Conservation (phyloP, 768 basidiomycete species). For the Pulveroboletus frians region DNA sequence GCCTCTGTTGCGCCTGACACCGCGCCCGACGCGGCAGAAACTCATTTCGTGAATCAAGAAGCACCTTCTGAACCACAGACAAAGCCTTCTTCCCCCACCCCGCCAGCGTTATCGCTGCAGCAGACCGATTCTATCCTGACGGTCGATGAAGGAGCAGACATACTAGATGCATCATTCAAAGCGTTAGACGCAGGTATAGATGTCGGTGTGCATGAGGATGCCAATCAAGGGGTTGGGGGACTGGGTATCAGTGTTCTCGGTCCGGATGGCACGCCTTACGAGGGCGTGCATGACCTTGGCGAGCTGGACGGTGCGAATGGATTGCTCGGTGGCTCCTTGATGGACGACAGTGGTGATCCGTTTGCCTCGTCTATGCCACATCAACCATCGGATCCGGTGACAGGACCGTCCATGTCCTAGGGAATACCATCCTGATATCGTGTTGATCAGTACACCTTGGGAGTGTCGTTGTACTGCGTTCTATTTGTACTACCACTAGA, state of each 20-base stretch:
- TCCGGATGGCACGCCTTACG: slow-evolving; percentile 59
- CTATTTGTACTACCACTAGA: too few species aligned
- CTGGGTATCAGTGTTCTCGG: slow-evolving; percentile 63
- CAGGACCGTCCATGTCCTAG: slow-evolving; percentile 8
- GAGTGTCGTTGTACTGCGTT: too few species aligned
- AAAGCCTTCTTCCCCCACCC: slow-evolving; percentile 64
- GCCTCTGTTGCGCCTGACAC: slow-evolving; percentile 39
- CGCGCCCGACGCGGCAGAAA: slow-evolving; percentile 36
- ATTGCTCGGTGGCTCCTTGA: slow-evolving; percentile 54
- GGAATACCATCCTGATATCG: not conserved
- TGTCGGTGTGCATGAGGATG: slow-evolving; percentile 33
- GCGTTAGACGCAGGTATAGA: slow-evolving; percentile 45
- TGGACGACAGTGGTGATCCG: slow-evolving; percentile 58
- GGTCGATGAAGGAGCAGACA: slow-evolving; percentile 36
- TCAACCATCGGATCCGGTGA: slow-evolving; percentile 10
- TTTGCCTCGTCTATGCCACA: slow-evolving; percentile 38
- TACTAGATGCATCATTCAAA: slow-evolving; percentile 53
- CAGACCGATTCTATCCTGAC: slow-evolving; percentile 42
- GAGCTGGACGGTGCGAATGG: slow-evolving; percentile 51
- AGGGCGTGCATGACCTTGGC: slow-evolving; percentile 47
- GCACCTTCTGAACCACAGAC: slow-evolving; percentile 47
- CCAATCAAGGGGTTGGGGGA: slow-evolving; percentile 36
- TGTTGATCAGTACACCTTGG: not conserved
- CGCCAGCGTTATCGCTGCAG: slow-evolving; percentile 53
- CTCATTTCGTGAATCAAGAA: slow-evolving; percentile 32